These are phyloP conservation scores for Hemileccinum impolitum DNA, from an alignment of 768 basidiomycete genomes.

Conservation along the genomic window DNA sequence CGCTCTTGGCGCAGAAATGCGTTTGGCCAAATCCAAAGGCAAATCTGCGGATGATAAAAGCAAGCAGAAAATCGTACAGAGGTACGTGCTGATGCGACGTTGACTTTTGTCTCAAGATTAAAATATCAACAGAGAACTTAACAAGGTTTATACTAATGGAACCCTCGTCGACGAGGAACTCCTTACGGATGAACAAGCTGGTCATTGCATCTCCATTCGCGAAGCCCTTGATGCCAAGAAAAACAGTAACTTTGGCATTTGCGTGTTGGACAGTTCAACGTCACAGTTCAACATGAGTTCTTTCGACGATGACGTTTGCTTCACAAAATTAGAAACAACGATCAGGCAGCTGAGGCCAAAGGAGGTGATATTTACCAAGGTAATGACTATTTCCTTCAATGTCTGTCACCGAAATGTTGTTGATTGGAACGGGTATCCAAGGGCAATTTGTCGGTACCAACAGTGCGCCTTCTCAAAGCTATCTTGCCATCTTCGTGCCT, in stretches of 20 bases:
- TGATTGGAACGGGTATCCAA: slow-evolving; percentile 28
- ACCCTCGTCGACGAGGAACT: slow-evolving; percentile 91
- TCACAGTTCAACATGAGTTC: slow-evolving; percentile 89
- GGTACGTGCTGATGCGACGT: slow-evolving; percentile 38
- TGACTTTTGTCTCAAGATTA: background rate
- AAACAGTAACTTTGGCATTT: slow-evolving; percentile 76
- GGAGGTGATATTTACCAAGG: slow-evolving; percentile 90
- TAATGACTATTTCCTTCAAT: slow-evolving; percentile 22
- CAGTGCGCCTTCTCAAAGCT: slow-evolving; percentile 76
- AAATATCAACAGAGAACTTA: slow-evolving; percentile 61
- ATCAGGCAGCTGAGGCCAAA: slow-evolving; percentile 89
- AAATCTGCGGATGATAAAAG: slow-evolving; percentile 47
- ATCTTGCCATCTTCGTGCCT: slow-evolving; percentile 77
- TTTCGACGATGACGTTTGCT: slow-evolving; percentile 90
- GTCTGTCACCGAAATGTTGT: background rate
- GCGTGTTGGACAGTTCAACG: slow-evolving; percentile 90
- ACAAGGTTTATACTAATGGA: slow-evolving; percentile 95
- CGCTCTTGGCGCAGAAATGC: slow-evolving; percentile 95
- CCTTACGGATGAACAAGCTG: slow-evolving; percentile 88
- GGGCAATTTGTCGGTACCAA: slow-evolving; percentile 84
- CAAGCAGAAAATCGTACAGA: slow-evolving; percentile 85
- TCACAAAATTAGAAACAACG: slow-evolving; percentile 90
- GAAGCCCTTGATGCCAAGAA: slow-evolving; percentile 41
- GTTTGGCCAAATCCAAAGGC: slow-evolving; percentile 62
- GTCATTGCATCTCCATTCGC: slow-evolving; percentile 89